Evolutionary conservation across 495 filamentous ascomycete species (phyloP), one percentile per base, ranked within the genome.

Genomic region (Chaetomium tenue): DNA sequence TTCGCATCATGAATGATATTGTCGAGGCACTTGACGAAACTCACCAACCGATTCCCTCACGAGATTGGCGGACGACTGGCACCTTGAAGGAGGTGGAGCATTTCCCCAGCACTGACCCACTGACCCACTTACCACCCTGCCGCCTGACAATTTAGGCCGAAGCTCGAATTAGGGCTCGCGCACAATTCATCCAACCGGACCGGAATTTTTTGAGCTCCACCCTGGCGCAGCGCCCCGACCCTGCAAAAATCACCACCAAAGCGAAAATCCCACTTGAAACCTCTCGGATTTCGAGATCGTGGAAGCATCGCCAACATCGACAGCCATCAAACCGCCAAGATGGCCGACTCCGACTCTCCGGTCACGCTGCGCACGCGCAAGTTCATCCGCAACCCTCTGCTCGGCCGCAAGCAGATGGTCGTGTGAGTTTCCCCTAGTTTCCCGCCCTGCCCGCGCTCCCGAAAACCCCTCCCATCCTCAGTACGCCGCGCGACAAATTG

Each of bases 361-460:
- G 91, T 99, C 76, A 98, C 94, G 72, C 83, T 99, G 85, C 91
- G 95, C 82, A 99, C 95, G 80, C 93, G 95, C 89, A 99, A 99
- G 86, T 99, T 99, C 91, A 95, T 98, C 81, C 89, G 92, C 82
- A 99, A 99, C 86, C 90, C 95, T 77, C 91, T 99, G 77, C 90
- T 99, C 70, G 93, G 87, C 75, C 89, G 93, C 76, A 97, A 94
- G 86, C 95, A 99, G 88, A 98, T 99, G 94, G 95, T 99, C 82
- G 91, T 98, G 94, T 99, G 93, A 87, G 95, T 90, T 74, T 60
- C 55, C 65, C 58, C 67, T 58, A 18, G 8, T 44, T 60, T 33
- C 53, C 40, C 40, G 37, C 48, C 20, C 30, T 50, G 48, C 42
- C 66, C 63, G 47, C 40, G 37, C 26, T 54, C 5, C 25, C 60